phyloP scores from a whole-genome alignment of 73 alveolate genomes.

The Paramecium octaurelia region DNA sequence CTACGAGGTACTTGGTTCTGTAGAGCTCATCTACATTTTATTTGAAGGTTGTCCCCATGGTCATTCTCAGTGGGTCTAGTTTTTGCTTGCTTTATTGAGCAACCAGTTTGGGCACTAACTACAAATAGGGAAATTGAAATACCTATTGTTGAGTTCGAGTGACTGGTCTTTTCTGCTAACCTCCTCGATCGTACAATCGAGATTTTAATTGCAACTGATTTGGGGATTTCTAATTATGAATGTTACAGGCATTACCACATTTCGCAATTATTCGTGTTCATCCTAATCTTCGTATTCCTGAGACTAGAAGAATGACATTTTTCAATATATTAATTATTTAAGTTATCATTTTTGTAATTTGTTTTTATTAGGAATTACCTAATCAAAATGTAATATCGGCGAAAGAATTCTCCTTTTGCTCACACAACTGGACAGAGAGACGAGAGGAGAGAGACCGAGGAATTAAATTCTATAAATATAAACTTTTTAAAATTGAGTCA shows the following conservation, averaged over 20 bases:
- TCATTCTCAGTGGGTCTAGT: constrained; percentile 42
- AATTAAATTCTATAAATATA: not conserved
- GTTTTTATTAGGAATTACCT: not conserved
- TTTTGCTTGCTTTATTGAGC: constrained; percentile 37
- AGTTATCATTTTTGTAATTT: not conserved
- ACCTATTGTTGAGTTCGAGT: not conserved
- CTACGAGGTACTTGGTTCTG: constrained; percentile 52
- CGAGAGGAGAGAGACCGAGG: not conserved
- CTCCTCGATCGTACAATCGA: not conserved
- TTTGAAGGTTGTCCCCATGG: constrained; percentile 34
- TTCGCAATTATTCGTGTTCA: not conserved
- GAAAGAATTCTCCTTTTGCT: not conserved
- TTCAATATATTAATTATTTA: not conserved
- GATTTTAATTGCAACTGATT: constrained; percentile 25
- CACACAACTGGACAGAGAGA: not conserved
- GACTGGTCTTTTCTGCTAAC: not conserved
- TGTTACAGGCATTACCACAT: not conserved
- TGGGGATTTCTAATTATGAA: not conserved
- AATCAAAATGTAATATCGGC: not conserved
- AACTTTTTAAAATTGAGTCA: not conserved
- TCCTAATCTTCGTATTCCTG: not conserved
- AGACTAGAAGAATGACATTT: not conserved
- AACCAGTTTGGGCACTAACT: constrained; percentile 48
- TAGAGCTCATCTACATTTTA: constrained; percentile 47
- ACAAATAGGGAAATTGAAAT: not conserved